Evolutionary conservation across 768 basidiomycete species (phyloP), one percentile per base, ranked within the genome.

Genomic region (Hysterangium stoloniferum): DNA sequence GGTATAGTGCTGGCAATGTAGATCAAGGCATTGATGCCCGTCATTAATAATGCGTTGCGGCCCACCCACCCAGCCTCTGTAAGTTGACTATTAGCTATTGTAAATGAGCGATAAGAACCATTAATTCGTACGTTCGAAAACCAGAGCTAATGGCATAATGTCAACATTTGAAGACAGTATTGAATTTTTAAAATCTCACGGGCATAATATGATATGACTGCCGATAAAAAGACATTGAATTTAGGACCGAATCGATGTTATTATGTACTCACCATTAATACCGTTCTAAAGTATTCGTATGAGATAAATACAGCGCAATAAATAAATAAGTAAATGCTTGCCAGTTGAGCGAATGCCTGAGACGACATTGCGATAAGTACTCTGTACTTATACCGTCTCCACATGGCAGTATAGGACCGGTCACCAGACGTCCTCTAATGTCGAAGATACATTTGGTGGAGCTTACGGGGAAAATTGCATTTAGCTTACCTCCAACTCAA

Each of bases 21-120:
- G 54, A 91, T 83, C 48, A 87, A 71, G 6, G 85, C 80, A 59
- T 96, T 97, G 61, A 96, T 86, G 1, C 93, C 94, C 11, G 93
- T 90, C 94, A 97, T 97, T 22, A 97, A 72, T 54, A 97, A 79
- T 11, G 94, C 94, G 60, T 94, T 81, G 34, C 94, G 77, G 12
- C 94, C 94, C 47, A 93, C 75, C 92, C 93, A 97, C 51, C 94
- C 94, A 47, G 94, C 94, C 74, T 84, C 90, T 93, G 62, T 28
- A 35, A 28, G 53, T 51, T 43, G 33, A 52, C 29, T 42, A 61
- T 51, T 61, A 45, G 31, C 28, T 27, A 22, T 1, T 37, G 25
- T 20, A 15, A 1, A 15, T 6, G 2, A 5, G 32, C 4, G 12
- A 35, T 24, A 20, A 12, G 38, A 4, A 12, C 9, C 27, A 2